Base-by-base conservation (phyloP, 2,329 filamentous ascomycete genomes). In the Trichoderma koningii region DNA sequence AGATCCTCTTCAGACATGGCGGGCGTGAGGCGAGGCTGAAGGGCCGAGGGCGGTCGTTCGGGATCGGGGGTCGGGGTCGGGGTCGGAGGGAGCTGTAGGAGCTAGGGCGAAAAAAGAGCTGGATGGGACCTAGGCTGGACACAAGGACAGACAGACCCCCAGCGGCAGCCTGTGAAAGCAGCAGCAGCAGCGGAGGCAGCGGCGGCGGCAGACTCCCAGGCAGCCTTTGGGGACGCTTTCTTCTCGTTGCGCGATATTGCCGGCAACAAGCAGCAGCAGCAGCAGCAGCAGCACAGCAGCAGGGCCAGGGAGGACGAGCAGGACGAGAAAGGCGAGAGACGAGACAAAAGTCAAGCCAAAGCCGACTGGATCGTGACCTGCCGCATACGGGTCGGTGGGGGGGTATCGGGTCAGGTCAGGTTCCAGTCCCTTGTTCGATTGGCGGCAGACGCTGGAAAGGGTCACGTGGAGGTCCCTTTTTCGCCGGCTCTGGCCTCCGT, bases 1-100 rank as follows among this genome's bases (percentile, higher is more conserved):
- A 71, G 68, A 68, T 78, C 77, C 68, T 78, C 77, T 65, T 78
- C 77, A 60, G 77, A 78, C 77, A 78, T 77, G 70, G 64, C 57
- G 60, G 62, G 41, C 21, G 30, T 28, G 23, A 23, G 21, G 21
- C 17, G 5, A 41, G 51, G 42, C 42, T 45, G 42, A 23, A 23
- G 28, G 19, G 15, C 63, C n/a, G 19, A 63, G 41, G 41, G 51
- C 41, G 34, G 10, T 38, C 34, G 34, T 38, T 62, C 50, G 50
- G 28, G 42, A 56, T 38, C 47, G 2, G 48, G 48, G 28, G 26
- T 51, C 48, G 28, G 48, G 48, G 26, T 38, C 10, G 34, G 34
- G 10, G 34, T 38, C 34, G 34, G 34, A 38, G 34, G 34, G 3
- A 38, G 34, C 34, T 38, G 10, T 9, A 14, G 34, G 34, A 38